Evolutionary conservation across 257 asterid genomes (phyloP).

Genomic region (Fraxinus americana): DNA sequence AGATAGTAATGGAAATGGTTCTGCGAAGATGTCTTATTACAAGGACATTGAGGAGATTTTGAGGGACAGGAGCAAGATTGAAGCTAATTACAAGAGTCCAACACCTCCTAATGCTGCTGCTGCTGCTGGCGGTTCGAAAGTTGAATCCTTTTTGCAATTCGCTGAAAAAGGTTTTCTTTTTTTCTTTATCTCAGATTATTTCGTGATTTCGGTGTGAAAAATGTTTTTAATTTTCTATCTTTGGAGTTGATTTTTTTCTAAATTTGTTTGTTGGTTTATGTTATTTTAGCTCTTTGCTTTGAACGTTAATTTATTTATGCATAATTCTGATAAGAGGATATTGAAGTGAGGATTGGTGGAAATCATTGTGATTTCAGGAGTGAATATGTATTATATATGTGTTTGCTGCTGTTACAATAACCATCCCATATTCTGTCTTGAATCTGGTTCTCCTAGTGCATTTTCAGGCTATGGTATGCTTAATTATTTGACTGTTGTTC

Average conservation of each 20-base stretch:
- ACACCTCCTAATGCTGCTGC: constrained; percentile 11
- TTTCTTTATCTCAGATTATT: background rate
- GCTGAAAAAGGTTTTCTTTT: constrained; percentile 38
- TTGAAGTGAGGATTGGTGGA: background rate
- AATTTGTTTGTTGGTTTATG: background rate
- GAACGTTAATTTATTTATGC: background rate
- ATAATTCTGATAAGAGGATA: background rate
- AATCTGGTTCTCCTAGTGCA: background rate
- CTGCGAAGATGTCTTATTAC: constrained; percentile 39
- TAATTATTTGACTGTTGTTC: background rate
- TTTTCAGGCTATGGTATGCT: background rate
- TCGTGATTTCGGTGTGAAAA: background rate
- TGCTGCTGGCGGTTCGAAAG: constrained; percentile 20
- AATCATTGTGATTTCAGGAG: background rate
- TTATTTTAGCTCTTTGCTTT: background rate
- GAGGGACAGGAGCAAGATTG: constrained; percentile 33
- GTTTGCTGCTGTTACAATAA: background rate
- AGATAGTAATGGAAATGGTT: constrained; percentile 23
- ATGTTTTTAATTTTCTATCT: background rate
- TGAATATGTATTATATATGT: background rate
- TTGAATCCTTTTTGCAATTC: constrained; percentile 46
- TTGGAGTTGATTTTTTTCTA: background rate
- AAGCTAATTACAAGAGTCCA: constrained; percentile 32
- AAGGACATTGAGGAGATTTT: constrained; percentile 46
- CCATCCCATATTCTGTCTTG: background rate